These are phyloP conservation scores for Silene vulgaris DNA, from an alignment of 179 eudicot genomes.

Conservation along the genomic window DNA sequence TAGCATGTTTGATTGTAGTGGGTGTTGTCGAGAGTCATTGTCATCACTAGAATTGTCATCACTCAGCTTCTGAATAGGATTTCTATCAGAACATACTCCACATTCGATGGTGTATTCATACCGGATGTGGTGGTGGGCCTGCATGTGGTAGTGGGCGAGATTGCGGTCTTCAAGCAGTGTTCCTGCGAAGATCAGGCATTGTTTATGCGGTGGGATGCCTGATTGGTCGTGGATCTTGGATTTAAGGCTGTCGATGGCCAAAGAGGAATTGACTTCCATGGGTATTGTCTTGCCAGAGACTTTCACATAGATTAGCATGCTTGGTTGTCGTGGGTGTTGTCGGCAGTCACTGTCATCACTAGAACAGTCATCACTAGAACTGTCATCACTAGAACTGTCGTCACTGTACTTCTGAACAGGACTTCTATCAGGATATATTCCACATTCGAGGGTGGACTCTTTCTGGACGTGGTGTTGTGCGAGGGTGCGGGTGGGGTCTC, in stretches of 20 bases:
- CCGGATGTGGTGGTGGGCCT: background rate
- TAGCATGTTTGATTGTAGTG: background rate
- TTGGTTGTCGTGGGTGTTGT: background rate
- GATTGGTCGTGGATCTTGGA: constrained; percentile 34
- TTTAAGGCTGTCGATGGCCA: constrained; percentile 31
- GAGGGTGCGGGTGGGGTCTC: constrained; percentile 8
- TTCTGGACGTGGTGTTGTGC: background rate
- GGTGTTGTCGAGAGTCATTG: no score
- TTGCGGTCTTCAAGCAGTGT: constrained; percentile 25
- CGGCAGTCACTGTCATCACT: no score
- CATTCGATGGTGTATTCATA: no score
- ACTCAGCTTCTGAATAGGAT: background rate
- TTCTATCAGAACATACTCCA: background rate
- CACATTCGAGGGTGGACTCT: no score
- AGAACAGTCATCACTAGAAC: background rate
- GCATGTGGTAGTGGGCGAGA: no score
- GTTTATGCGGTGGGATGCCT: constrained; percentile 33
- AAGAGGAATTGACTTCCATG: constrained; percentile 25
- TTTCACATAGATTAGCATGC: constrained; percentile 14
- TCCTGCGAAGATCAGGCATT: constrained; percentile 30
- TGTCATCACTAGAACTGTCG: no score
- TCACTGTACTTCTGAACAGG: background rate
- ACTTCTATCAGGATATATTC: background rate
- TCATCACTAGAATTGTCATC: no score
- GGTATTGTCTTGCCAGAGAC: constrained; percentile 19